Base-by-base conservation (phyloP, 768 basidiomycete genomes). In the Lactarius hengduanensis region DNA sequence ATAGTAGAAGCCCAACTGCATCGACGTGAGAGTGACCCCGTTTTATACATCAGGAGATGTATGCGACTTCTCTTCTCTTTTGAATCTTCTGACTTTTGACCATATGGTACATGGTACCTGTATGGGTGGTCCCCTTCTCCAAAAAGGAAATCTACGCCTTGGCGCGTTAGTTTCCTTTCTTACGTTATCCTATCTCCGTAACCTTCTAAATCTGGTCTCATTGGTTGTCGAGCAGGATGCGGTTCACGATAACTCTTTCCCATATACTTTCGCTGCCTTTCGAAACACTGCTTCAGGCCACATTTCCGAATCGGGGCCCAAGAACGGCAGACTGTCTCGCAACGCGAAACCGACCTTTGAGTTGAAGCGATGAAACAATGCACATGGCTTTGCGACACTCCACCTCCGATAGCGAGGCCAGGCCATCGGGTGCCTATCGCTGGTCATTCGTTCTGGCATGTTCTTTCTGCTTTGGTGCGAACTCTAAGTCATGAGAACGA, bases 81-180 rank as follows among this genome's bases (percentile, higher is more conserved):
- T 36, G 41, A n/a, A 18, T 15, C 40, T 56, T 55, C 59, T 61
- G 53, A 40, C 64, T 38, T 38, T 28, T 34, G 64, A 41, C 43
- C 56, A 57, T 62, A 57, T 66, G 61, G 56, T 41, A 7, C 57
- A 6, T 13, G 6, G 57, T 58, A 13, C 57, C 57, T 58, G 57
- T 30, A 18, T 34, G 56, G 15, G 56, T 36, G 9, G 8, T 3
- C 18, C 10, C 56, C 13, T 18, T 4, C 56, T 34, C n/a, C 4
- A 45, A 61, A 57, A 57, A 22, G 56, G 54, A 65, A 65, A 22
- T 26, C 22, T n/a, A 28, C 2, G 7, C 13, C 13, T 11, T 26
- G 41, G 41, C 16, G 41, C 40, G 40, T 41, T 15, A 4, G 13
- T 22, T n/a, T 4, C 5, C n/a, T 2, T 4, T 53, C 50, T 26